phyloP scores from a whole-genome alignment of 352 stramenopile species.

The Pelagophyceae sp. region DNA sequence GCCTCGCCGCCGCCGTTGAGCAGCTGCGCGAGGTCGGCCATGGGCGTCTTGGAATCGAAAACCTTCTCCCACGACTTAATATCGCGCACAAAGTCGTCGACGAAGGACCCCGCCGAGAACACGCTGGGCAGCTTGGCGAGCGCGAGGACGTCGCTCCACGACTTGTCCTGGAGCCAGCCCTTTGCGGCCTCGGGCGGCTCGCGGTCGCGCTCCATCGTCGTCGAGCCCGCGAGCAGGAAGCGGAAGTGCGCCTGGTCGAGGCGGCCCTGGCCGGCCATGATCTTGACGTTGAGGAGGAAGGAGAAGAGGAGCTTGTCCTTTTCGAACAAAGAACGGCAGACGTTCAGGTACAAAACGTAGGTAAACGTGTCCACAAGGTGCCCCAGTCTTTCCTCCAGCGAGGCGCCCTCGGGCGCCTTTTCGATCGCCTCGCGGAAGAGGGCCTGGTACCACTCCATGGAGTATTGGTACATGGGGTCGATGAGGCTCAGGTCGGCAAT shows the following conservation, averaged over 20 bases:
- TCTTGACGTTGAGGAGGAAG: conserved; percentile 82
- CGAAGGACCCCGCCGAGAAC: not conserved
- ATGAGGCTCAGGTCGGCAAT: conserved; percentile 80
- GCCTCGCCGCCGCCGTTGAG: not conserved
- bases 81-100: conserved; percentile 1
- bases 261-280: conserved; percentile 43
- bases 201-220: conserved; percentile 69
- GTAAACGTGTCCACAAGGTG: conserved; percentile 89
- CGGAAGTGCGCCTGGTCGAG: conserved; percentile 63
- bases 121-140: conserved; percentile 33
- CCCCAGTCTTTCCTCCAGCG: conserved; percentile 63
- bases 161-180: conserved; percentile 71
- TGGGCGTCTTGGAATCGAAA: conserved; percentile 10
- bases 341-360: conserved; percentile 82
- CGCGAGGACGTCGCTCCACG: conserved; percentile 71
- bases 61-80: not conserved
- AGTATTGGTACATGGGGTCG: conserved; percentile 93
- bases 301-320: conserved; percentile 90
- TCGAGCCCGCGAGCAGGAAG: conserved; percentile 83
- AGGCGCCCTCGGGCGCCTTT: conserved; percentile 31
- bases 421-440: conserved; percentile 81
- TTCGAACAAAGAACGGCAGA: conserved; percentile 90
- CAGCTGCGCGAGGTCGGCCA: not conserved
- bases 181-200: conserved; percentile 43
- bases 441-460: conserved; percentile 88